Conservation (phyloP, 1,139 yeast species). For the Pichia norvegensis region DNA sequence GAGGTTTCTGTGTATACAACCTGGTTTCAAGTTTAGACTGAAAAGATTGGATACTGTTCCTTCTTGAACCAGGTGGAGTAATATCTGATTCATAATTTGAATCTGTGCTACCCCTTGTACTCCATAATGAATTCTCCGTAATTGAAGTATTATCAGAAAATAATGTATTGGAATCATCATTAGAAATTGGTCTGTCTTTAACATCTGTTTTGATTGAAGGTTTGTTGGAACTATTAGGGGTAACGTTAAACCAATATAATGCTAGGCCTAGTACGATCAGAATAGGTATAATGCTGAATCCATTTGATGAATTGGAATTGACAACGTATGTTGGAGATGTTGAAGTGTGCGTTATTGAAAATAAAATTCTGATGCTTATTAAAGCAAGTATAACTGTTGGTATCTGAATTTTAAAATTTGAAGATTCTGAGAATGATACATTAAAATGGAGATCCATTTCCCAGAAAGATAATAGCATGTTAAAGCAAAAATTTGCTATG, state of each 20-base stretch:
- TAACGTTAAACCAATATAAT: slow-evolving; percentile 6
- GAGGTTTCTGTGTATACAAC: slow-evolving; percentile 1
- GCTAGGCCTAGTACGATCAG: not conserved
- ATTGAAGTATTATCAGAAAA: not conserved
- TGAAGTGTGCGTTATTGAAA: slow-evolving; percentile 1
- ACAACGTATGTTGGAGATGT: not conserved
- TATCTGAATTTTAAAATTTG: slow-evolving; percentile 21
- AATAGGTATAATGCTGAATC: not conserved
- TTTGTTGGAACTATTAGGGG: not conserved
- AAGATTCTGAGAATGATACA: slow-evolving; percentile 17
- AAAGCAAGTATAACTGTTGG: slow-evolving; percentile 18
- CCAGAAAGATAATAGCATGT: slow-evolving; percentile 18
- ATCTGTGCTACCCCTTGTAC: not conserved
- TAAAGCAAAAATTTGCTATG: slow-evolving; percentile 2
- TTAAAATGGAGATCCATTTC: slow-evolving; percentile 23
- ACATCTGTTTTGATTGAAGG: not conserved
- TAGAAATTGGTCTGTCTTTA: not conserved
- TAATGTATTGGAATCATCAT: not conserved
- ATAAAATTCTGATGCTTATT: slow-evolving; percentile 4
- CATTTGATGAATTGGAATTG: not conserved
- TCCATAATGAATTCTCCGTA: not conserved
- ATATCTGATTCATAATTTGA: not conserved
- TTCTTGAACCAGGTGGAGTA: not conserved
- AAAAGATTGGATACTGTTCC: slow-evolving; percentile 1
- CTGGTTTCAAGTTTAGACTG: slow-evolving; percentile 7